Evolutionary conservation across 306 rosid genomes (phyloP), one percentile per base, ranked within the genome.

Genomic region (Cajanus cajan): DNA sequence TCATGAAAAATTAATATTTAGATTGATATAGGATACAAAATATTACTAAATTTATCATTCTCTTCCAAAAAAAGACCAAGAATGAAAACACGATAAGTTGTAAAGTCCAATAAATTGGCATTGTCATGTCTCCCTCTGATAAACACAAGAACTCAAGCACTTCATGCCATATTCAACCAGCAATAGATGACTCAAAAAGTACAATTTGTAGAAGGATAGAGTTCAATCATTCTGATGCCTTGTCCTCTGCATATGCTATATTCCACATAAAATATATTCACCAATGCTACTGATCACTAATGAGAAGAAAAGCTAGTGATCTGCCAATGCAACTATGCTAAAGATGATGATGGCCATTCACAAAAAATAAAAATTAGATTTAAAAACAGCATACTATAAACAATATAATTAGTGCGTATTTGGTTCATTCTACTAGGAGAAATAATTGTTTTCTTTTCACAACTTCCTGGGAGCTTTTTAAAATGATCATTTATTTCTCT

Each of bases 181-280:
- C 7, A 80, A 73, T 66, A 36, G 74, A 72, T 72, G 61, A 72
- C 39, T 71, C 66, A 67, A 70, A 80, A 65, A 45, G 51, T 65
- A 57, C 58, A 65, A 80, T 71, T 66, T 81, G 71, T 61, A 80
- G 69, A 54, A 57, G 76, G 45, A 54, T 68, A 74, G 64, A 78
- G 44, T 69, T 63, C 78, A 63, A 44, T 44, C 51, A 79, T 79
- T 79, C 64, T 25, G 75, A 55, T 45, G 44, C 64, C 47, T 55
- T 81, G 75, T 71, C 77, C 84, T 64, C 61, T 67, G 78, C 79
- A 74, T 78, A 54, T 69, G 74, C 61, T 63, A 78, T 68, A 57
- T 74, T 77, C 69, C 64, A 64, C 45, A 58, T 52, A 76, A 45
- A 84, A 80, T 59, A 45, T 54, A 55, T 24, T 64, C 68, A 45